These are phyloP conservation scores for Penstemon newberryi DNA, from an alignment of 257 asterid genomes.

Conservation along the genomic window DNA sequence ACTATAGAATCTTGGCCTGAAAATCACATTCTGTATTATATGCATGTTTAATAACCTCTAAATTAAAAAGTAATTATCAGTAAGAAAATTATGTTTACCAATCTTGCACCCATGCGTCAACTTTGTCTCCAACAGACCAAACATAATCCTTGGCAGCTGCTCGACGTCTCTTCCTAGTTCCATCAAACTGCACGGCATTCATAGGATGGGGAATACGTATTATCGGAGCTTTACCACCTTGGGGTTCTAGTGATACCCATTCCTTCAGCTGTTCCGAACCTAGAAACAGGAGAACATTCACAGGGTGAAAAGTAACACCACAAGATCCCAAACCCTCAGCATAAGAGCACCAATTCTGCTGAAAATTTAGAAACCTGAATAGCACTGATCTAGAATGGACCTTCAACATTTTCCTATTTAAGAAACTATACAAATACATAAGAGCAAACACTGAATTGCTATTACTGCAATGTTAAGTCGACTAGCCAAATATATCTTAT, in stretches of 20 bases:
- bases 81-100: conserved; percentile 51
- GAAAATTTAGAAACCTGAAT: not conserved
- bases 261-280: conserved; percentile 69
- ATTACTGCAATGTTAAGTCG: not conserved
- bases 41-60: conserved; percentile 6
- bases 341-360: not conserved
- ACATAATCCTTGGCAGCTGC: conserved; percentile 61
- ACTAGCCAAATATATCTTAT: not conserved
- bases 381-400: not conserved
- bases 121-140: conserved; percentile 92
- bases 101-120: conserved; percentile 74
- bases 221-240: conserved; percentile 54
- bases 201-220: conserved; percentile 70
- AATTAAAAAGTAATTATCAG: conserved; percentile 1
- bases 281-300: conserved; percentile 19
- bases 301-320: conserved; percentile 4
- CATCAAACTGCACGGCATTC: conserved; percentile 52
- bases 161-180: conserved; percentile 83
- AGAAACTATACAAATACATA: not conserved
- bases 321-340: conserved; percentile 3
- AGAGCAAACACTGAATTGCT: not conserved
- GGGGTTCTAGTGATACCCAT: conserved; percentile 77
- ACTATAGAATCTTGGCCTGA: too few relatives aligned
- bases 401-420: not conserved
- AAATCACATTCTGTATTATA: not conserved